Base-by-base conservation (phyloP, 73 alveolate genomes). In the Uronychia binucleata region DNA sequence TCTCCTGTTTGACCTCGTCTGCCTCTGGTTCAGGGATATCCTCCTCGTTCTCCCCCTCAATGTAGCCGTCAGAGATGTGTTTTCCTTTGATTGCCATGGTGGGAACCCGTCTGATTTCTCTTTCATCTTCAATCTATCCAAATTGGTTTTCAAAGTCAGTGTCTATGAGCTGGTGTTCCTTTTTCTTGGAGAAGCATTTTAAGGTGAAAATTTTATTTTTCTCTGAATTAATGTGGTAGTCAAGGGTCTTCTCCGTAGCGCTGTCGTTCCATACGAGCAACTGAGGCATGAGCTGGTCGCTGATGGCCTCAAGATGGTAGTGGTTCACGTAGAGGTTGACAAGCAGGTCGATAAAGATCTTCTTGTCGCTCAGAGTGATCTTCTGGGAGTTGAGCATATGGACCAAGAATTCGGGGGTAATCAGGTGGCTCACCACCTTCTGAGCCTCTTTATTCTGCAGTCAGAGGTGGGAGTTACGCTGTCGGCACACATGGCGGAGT, bases 201-300 rank as follows among this genome's bases (percentile, higher is more conserved):
- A 67, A 30, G 26, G 78, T 67, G 30, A 67, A 67, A 5, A 67
- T 67, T 67, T 67, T 67, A 30, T 67, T 67, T 67, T 28, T 67
- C 78, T 67, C 78, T 13, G 32, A 1, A 26, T 26, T 28, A 26
- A 67, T 25, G 8, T 26, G 5, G 29, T 5, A 1, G 34, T 67
- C 78, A 1, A 26, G 8, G 26, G 78, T 67, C 30, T 67, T 28
- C 29, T 67, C 78, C 14, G 5, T 30, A 67, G 34, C 26, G 31
- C 26, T 13, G 13, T 67, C 32, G 26, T 26, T 67, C 78, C 78
- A 67, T 1, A 28, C 29, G 5, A 67, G 32, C 14, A 67, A 13
- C 30, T 67, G 32, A 67, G 78, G 78, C 78, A 67, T 67, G 78
- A 67, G 78, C 26, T 25, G 5, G 78, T 67, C 78, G 29, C 34